Evolutionary conservation across 2,329 filamentous ascomycete genomes (phyloP).

Genomic region (Fusarium globosum): DNA sequence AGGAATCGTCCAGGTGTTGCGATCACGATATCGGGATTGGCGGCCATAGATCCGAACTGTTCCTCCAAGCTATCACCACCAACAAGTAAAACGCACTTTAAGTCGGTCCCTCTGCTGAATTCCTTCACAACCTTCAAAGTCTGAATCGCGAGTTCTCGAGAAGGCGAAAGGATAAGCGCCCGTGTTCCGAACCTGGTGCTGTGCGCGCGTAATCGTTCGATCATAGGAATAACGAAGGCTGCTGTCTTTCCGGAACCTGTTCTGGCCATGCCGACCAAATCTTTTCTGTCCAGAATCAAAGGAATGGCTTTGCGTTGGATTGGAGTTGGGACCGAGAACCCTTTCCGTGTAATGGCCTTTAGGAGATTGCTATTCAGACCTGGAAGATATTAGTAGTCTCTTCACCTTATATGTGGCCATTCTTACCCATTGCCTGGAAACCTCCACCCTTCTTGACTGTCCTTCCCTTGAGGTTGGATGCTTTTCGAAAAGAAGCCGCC

Average conservation of each 20-base stretch:
- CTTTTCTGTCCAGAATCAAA: conserved; percentile 85
- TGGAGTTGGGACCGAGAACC: conserved; percentile 94
- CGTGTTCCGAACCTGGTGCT: conserved; percentile 87
- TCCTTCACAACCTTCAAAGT: conserved; percentile 98
- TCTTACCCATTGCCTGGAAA: conserved; percentile 90
- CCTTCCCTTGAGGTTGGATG: conserved; percentile 82
- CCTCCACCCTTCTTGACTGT: conserved; percentile 95
- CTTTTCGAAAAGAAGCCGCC: conserved; percentile 87
- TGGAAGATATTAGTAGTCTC: conserved; percentile 46
- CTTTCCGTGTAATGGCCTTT: conserved; percentile 92
- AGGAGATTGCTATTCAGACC: conserved; percentile 84
- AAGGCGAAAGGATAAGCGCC: conserved; percentile 90
- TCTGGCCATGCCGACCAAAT: conserved; percentile 98
- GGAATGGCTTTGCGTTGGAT: conserved; percentile 98
- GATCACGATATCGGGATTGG: conserved; percentile 97
- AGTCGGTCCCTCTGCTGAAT: conserved; percentile 86
- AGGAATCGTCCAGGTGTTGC: conserved; percentile 96
- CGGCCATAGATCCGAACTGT: conserved; percentile 91
- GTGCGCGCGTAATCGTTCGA: conserved; percentile 90
- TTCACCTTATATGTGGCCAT: background rate
- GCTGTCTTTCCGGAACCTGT: conserved; percentile 99
- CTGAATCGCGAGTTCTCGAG: conserved; percentile 92
- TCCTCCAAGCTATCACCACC: conserved; percentile 97
- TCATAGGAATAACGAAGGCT: conserved; percentile 98
- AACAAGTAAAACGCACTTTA: conserved; percentile 89